Percentiles rank a stretch among this genome's conserved stretches.
Conservation (phyloP, 148 eudicot genomes). For the Simmondsia chinensis region DNA sequence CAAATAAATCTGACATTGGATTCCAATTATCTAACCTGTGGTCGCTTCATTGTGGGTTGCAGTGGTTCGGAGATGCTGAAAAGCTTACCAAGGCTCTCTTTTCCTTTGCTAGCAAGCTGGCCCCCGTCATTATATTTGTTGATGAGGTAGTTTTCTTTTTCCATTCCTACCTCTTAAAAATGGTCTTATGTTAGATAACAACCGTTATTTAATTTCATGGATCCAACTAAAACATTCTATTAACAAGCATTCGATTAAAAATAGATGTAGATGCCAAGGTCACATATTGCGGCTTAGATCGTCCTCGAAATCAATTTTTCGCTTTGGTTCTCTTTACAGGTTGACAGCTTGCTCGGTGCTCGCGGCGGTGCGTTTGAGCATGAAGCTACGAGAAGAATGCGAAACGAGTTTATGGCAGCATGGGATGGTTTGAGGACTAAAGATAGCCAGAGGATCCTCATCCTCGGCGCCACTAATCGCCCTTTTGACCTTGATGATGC, state of each 20-base stretch:
- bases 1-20: neutral
- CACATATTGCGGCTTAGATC: no score
- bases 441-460: slow-evolving; percentile 88
- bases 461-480: slow-evolving; percentile 97
- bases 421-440: slow-evolving; percentile 99
- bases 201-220: no score
- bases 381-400: slow-evolving; percentile 98
- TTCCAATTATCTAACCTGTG: neutral
- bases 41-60: slow-evolving; percentile 6
- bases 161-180: no score
- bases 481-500: slow-evolving; percentile 99
- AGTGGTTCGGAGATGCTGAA: slow-evolving; percentile 99
- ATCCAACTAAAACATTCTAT: no score
- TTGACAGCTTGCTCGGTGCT: slow-evolving; percentile 98
- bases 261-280: no score
- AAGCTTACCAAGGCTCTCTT: slow-evolving; percentile 95
- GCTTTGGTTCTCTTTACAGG: slow-evolving; percentile 27
- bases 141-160: slow-evolving; percentile 67
- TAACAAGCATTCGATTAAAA: no score
- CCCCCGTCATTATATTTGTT: slow-evolving; percentile 93
- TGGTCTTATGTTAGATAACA: no score
- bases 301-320: neutral
- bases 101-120: slow-evolving; percentile 95
- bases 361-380: slow-evolving; percentile 98
- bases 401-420: slow-evolving; percentile 99